Evolutionary conservation across 1,284 basidiomycete genomes (phyloP), one percentile per base, ranked within the genome.

Genomic region (Pseudozyma sp.): DNA sequence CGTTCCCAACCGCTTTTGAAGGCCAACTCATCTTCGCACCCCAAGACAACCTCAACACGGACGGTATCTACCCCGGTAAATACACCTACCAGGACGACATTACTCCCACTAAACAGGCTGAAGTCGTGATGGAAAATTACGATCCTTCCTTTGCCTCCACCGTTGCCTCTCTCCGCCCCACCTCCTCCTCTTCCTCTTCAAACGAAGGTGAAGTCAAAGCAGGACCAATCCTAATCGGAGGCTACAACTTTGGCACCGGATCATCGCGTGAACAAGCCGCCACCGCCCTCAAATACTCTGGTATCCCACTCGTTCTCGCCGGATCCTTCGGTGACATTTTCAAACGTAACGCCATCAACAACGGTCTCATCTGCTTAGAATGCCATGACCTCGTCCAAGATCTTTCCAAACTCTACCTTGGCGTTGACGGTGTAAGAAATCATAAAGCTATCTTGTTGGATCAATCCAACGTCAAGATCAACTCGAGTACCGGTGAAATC

Each of bases 81-180:
- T 99, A 99, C 86, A 99, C 97, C 0, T 99, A 99, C 86, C 95
- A 97, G 86, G 96, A 99, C 85, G 97, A 98, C 84, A 97, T 99
- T 83, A 98, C 96, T 0, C 93, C 95, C 39, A 91, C 91, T 74
- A 90, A 91, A 35, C 96, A 99, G 86, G 95, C 95, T 1, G 90
- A 97, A 82, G 93, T 99, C n/a, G 96, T 98, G 38, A 88, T 88
- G 88, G 96, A 99, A 88, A 99, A 99, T 88, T 99, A 99, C 86
- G 96, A 99, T 82, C 91, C 93, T 0, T 85, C 87, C 0, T 99
- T 99, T 83, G 93, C 96, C 13, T 66, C 87, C 1, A 90, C 90
- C 50, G 91, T 95, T 54, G 89, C 90, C 1, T 86, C 89, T 3
- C 87, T 95, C 25, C 86, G 86, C 34, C 42, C 63, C 12, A 50